These are phyloP conservation scores for Thuidium tamariscinum DNA, from an alignment of 225 moss, liverwort and hornwort species.

Conservation along the genomic window DNA sequence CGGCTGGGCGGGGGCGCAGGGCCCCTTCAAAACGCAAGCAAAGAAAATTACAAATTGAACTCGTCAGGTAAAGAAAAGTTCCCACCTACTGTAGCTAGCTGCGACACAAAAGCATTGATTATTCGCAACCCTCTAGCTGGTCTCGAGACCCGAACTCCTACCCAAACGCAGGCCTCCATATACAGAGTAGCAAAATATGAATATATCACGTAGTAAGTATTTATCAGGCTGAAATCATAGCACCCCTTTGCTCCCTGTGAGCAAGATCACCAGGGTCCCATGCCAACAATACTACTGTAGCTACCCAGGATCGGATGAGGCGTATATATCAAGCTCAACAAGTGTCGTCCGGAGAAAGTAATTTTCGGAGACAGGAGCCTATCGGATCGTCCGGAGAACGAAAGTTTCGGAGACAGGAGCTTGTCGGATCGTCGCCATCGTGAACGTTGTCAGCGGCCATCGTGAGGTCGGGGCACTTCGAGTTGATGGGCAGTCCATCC, in stretches of 20 bases:
- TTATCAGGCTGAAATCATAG: too few relatives aligned
- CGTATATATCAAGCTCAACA: not conserved
- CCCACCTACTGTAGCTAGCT: not conserved
- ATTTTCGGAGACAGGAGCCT: not conserved
- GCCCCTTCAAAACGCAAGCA: too few relatives aligned
- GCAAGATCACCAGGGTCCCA: not conserved
- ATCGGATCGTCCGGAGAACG: not conserved
- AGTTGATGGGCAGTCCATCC: not conserved
- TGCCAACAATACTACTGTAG: not conserved
- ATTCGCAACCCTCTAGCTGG: too few relatives aligned
- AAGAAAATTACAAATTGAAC: too few relatives aligned
- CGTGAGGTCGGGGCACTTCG: too few relatives aligned
- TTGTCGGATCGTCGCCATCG: rapidly evolving
- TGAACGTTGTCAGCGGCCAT: not conserved
- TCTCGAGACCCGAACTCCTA: too few relatives aligned
- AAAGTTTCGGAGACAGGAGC: rapidly evolving
- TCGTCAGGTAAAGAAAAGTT: too few relatives aligned
- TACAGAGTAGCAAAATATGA: too few relatives aligned
- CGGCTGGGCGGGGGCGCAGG: too few relatives aligned
- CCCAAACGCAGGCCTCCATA: too few relatives aligned
- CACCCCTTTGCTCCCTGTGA: not conserved
- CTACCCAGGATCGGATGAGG: not conserved
- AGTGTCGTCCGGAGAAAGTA: not conserved
- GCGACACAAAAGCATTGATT: not conserved
- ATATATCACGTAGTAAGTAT: too few relatives aligned